Base-by-base conservation (phyloP, 768 basidiomycete genomes). In the Hypsizygus marmoreus region DNA sequence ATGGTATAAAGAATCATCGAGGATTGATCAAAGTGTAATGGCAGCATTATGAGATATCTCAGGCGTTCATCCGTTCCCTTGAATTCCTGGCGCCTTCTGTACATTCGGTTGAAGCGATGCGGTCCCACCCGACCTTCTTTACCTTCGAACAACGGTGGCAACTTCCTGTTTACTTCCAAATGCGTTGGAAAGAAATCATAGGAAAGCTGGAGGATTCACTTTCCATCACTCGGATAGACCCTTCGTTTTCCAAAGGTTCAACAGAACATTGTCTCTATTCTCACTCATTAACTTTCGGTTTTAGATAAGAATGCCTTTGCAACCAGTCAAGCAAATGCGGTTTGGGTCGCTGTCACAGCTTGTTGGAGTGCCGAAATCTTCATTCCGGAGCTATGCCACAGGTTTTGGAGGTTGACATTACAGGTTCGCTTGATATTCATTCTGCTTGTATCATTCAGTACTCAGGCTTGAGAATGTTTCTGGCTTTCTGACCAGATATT, bases 181-280 rank as follows among this genome's bases (percentile, higher is more conserved):
- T 99, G 49, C 80, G 95, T 33, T 95, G 95, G 92, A 97, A 97
- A 66, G 95, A 97, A 59, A 89, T 95, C 40, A 82, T 94, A 0
- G 69, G 77, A 0, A 75, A 72, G 39, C 68, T 97, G 12, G 97
- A 99, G 67, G 84, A 86, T 10, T 66, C 70, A 2, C 67, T 98
- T 11, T 60, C 66, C 13, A 57, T 59, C 14, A 64, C 70, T 17
- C 66, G 65, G 32, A 59, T 84, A 17, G 75, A 77, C 34, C 62
- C 73, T 10, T 62, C 57, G 6, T 56, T 64, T 14, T 60, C 65
- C 19, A 70, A 68, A 61, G 76, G 84, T 81, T 37, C 40, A n/a
- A n/a, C n/a, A n/a, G n/a, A n/a, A n/a, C n/a, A 61, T 43, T 38
- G 29, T 30, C 42, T 31, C 16, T 16, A 22, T 26, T 12, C 16